These are phyloP conservation scores for Inonotus obliquus DNA, from an alignment of 1,284 basidiomycete species.

Conservation along the genomic window DNA sequence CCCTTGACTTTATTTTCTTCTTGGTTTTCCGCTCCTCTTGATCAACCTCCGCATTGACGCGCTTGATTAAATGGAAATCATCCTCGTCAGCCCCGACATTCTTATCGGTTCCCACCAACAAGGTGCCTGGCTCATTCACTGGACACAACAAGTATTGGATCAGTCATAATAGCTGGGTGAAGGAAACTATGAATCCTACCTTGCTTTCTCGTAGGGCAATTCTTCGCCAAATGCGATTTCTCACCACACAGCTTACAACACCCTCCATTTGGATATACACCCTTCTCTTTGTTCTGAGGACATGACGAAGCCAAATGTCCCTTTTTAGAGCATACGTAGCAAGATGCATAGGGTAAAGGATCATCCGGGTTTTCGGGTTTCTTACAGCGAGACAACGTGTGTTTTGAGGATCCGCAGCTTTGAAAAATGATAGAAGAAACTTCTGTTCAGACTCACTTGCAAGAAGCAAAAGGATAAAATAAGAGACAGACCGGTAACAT, in stretches of 20 bases:
- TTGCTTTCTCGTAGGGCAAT: conserved; percentile 67
- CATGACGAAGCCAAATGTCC: conserved; percentile 84
- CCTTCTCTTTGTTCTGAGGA: conserved; percentile 74
- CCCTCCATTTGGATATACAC: conserved; percentile 90
- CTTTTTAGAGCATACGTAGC: conserved; percentile 81
- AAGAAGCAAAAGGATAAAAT: background rate
- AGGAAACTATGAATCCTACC: conserved; percentile 36
- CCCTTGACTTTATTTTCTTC: conserved; percentile 21
- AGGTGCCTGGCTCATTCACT: conserved; percentile 23
- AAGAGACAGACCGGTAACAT: conserved; percentile 74
- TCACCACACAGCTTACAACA: conserved; percentile 85
- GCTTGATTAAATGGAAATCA: conserved; percentile 81
- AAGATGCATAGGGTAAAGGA: conserved; percentile 85
- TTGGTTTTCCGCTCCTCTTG: conserved; percentile 48
- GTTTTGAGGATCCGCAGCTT: conserved; percentile 81
- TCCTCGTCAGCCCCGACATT: conserved; percentile 85
- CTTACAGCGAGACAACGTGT: conserved; percentile 76
- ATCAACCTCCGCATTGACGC: conserved; percentile 57
- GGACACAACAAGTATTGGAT: background rate
- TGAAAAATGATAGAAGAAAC: conserved; percentile 42
- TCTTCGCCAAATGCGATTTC: conserved; percentile 80
- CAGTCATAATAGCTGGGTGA: no score
- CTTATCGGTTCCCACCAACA: conserved; percentile 47
- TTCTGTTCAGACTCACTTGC: background rate
- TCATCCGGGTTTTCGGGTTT: conserved; percentile 58